Percentiles rank a stretch among this genome's conserved stretches.
phyloP scores from a whole-genome alignment of 371 early-diverging fungal genomes.

The Haplosporangium sp. region DNA sequence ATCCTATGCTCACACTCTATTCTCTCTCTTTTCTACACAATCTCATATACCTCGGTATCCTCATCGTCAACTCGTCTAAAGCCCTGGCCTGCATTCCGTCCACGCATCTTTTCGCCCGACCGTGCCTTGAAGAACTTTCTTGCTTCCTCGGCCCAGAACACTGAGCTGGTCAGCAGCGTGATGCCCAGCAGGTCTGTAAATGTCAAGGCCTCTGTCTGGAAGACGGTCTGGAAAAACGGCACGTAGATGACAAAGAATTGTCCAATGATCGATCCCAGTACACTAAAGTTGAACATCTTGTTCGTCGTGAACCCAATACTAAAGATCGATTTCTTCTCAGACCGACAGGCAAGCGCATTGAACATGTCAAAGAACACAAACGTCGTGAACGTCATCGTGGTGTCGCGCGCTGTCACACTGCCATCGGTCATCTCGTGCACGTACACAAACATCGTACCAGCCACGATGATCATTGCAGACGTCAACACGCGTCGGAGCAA shows the following conservation, averaged over 20 bases:
- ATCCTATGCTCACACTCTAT: too few relatives aligned
- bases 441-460: slow-evolving; percentile 90
- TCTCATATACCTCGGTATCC: slow-evolving; percentile 50
- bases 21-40: slow-evolving; percentile 25
- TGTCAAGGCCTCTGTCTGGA: slow-evolving; percentile 89
- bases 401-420: slow-evolving; percentile 79
- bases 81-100: slow-evolving; percentile 37
- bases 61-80: slow-evolving; percentile 47
- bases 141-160: slow-evolving; percentile 85
- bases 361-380: slow-evolving; percentile 97
- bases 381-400: slow-evolving; percentile 97
- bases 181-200: slow-evolving; percentile 78
- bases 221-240: slow-evolving; percentile 91
- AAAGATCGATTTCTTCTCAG: slow-evolving; percentile 84
- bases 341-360: slow-evolving; percentile 93
- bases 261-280: slow-evolving; percentile 83
- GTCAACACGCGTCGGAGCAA: slow-evolving; percentile 83
- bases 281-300: slow-evolving; percentile 88
- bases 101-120: slow-evolving; percentile 20
- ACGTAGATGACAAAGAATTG: slow-evolving; percentile 91
- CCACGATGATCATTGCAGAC: slow-evolving; percentile 84
- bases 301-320: slow-evolving; percentile 86
- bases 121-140: slow-evolving; percentile 65
- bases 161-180: slow-evolving; percentile 71
- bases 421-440: slow-evolving; percentile 83